Base-by-base conservation (phyloP, 352 stramenopile species). In the Phytophthora macrochlamydospora region DNA sequence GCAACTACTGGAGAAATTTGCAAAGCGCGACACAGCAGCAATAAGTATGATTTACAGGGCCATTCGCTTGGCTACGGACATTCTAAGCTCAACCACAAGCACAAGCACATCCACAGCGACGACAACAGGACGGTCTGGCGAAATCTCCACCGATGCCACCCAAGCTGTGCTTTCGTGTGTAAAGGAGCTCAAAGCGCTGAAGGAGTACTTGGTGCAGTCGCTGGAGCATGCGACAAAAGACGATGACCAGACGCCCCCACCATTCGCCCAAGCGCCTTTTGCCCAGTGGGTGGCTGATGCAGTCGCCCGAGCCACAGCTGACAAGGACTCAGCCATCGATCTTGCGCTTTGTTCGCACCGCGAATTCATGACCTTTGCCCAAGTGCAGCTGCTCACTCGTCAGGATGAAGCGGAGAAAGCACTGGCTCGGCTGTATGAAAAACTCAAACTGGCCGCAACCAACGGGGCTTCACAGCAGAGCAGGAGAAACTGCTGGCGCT, bases 171-270 rank as follows among this genome's bases (percentile, higher is more conserved):
- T 91, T 18, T 67, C 67, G 40, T 89, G 81, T 37, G 82, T 91
- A 11, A 89, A 90, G 56, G 84, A 92, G 51, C 80, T 92, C 53
- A 91, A 91, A 56, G 66, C 66, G 18, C 65, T 92, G 42, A 91
- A 91, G 57, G 84, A 92, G 37, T 90, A 73, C 56, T 58, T 92
- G 50, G 69, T 86, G 18, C 62, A 83, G 43, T 89, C 83, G 35
- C 69, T 92, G 3, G 79, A 90, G 31, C 64, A 87, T 56, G 62
- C 83, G 40, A 67, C 68, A 11, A 62, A 46, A 28, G 67, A 75
- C 42, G 64, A 77, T 4, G 66, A 54, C 5, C 51, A 67, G 2
- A 29, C 49, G 4, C 50, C 54, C 31, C 32, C 50, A 53, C 7
- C 51, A 18, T 62, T 62, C 18, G 18, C 59, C 7, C 66, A 63